Base-by-base conservation (phyloP, 164 flowering plant genomes). In the Cinnamomum micranthum region DNA sequence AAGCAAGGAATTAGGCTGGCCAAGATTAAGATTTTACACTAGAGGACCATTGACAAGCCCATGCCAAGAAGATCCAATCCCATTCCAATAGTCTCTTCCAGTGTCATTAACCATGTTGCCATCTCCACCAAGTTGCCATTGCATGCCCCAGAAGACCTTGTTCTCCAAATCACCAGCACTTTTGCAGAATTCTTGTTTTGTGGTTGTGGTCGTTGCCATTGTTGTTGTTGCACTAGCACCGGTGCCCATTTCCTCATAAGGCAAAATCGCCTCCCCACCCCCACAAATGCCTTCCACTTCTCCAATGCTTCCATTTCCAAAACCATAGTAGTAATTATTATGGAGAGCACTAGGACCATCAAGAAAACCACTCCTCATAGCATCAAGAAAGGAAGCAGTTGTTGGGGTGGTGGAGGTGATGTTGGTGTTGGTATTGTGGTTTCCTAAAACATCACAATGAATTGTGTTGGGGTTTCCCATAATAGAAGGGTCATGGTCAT, bases 41-140 rank as follows among this genome's bases (percentile, higher is more conserved):
- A 90, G 84, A 80, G 97, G 89, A 70, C 87, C 89, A 64, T 92
- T 88, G 67, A 92, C 81, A 78, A 92, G 89, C 2, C 92, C 92
- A 80, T 88, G 93, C 95, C 94, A 89, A 60, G 93, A 81, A 17
- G 89, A 78, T 50, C 81, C 85, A 71, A 86, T 12, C 17, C 84
- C 88, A 83, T 83, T 87, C 93, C 95, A 89, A 79, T 87, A 85
- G 47, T 81, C 90, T 82, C 86, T 86, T 28, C 79, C 85, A 65
- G 86, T 63, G 67, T 86, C 88, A 71, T 84, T 81, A 60, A 72
- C 87, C 82, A 86, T 73, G 75, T 33, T 76, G 20, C 75, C 74
- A 24, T 83, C 88, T 28, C 83, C 89, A 68, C 74, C 77, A 77
- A 68, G 71, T 76, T 90, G 91, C 93, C 93, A 89, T 28, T 90